Base-by-base conservation (phyloP, 1,284 basidiomycete species). In the Moniliophthora roreri region DNA sequence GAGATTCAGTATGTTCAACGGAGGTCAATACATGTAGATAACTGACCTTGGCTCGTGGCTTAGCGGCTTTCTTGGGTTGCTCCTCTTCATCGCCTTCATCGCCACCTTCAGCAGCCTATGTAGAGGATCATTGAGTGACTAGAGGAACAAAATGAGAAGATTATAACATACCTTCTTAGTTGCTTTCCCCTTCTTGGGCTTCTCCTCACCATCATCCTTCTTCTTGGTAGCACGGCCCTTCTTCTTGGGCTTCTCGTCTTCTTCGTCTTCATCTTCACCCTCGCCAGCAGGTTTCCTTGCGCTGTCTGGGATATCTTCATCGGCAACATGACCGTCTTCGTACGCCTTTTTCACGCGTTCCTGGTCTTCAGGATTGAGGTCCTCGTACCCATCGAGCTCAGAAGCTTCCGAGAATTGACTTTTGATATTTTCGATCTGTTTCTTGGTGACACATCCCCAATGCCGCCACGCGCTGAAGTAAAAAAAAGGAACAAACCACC, bases 381-480 rank as follows among this genome's bases (percentile, higher is more conserved):
- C 83, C 1, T 90, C 85, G 63, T 78, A 90, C 16, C 88, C 89
- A 60, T 91, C 89, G 28, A 91, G 71, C 0, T 89, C 91, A 10
- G 80, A 75, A 0, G 82, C 74, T 9, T 80, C 75, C 7, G 77
- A 72, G 62, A 88, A 79, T 5, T 72, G 71, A 26, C 80, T 75
- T 70, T 91, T 87, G 69, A 92, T 78, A 64, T 93, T 91, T n/a
- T 69, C 66, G 36, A 95, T 63, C 50, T 93, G 81, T 59, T 78
- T 83, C 20, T 76, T 53, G 0, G 91, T 92, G 5, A 82, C 78
- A 60, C 93, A 95, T 53, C 89, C 87, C 87, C 87, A 93, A 65
- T 94, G 91, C 59, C 89, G 81, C 86, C 87, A 92, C 42, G 73
- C 65, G 60, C 90, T 91, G 48, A 32, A 60, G 28, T 35, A 9